Evolutionary conservation across 179 eudicot genomes (phyloP).

Genomic region (Actinidia chinensis): DNA sequence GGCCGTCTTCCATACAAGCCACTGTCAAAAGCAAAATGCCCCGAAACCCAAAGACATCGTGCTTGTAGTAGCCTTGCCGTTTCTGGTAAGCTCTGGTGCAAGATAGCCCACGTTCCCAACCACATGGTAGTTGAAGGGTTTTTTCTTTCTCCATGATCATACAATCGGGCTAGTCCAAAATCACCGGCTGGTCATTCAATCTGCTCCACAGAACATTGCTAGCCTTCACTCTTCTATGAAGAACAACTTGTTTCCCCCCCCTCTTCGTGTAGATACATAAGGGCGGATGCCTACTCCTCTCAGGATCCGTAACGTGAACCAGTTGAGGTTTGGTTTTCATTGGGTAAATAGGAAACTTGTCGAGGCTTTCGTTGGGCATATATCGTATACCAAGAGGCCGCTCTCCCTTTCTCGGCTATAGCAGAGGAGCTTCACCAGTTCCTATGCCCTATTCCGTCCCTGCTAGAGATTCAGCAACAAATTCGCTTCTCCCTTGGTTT

Average conservation of each 20-base stretch:
- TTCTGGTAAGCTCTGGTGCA: slow-evolving; percentile 32
- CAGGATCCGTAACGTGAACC: slow-evolving; percentile 30
- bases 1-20: slow-evolving; percentile 32
- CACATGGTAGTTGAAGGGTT: slow-evolving; percentile 31
- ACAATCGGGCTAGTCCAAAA: slow-evolving; percentile 35
- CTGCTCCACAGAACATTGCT: slow-evolving; percentile 37
- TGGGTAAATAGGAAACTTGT: slow-evolving; percentile 24
- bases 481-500: slow-evolving; percentile 42
- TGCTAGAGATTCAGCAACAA: slow-evolving; percentile 31
- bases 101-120: slow-evolving; percentile 43
- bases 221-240: slow-evolving; percentile 40
- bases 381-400: slow-evolving; percentile 38
- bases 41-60: slow-evolving; percentile 27
- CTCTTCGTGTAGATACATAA: slow-evolving; percentile 36
- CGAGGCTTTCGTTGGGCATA: slow-evolving; percentile 42
- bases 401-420: slow-evolving; percentile 39
- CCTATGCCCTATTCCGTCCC: slow-evolving; percentile 33
- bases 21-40: slow-evolving; percentile 26
- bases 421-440: slow-evolving; percentile 42
- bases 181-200: slow-evolving; percentile 33
- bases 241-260: slow-evolving; percentile 39
- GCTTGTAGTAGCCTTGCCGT: slow-evolving; percentile 22
- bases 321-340: slow-evolving; percentile 16
- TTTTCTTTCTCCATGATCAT: slow-evolving; percentile 33
- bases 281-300: slow-evolving; percentile 37